Evolutionary conservation across 2,329 filamentous ascomycete species (phyloP), one percentile per base, ranked within the genome.

Genomic region (Dactylellina haptotyla): DNA sequence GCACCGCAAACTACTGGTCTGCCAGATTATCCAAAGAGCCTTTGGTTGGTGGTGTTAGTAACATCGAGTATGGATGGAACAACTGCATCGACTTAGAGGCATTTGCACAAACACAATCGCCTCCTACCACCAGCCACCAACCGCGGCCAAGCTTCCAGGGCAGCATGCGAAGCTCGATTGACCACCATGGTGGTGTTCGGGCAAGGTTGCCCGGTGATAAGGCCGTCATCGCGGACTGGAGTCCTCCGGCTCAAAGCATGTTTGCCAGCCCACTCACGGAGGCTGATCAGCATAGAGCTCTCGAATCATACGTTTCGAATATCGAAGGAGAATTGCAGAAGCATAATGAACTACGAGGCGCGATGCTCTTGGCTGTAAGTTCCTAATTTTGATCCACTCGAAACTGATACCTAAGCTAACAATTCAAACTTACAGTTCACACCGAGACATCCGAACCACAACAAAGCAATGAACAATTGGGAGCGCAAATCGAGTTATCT

Each of bases 41-140:
- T 1, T 84, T 99, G 30, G 87, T 94, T 32, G 95, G 95, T 66
- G 94, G 93, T 65, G 91, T 99, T 77, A 96, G 92, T 82, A 99
- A 97, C 80, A 90, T 98, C 77, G 95, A 99, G 81, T 98, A 97
- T 79, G 95, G 95, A 59, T 99, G 95, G 95, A 91, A 92, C 77
- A 92, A 97, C 41, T 84, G 85, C 18, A 88, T 97, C 73, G 73
- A 87, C 77, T 43, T 75, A 28, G 76, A 76, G 9, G 75, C 74
- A 18, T 71, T 75, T 71, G 58, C 45, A 79, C 78, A 69, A 75
- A 75, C 45, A 34, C 78, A 78, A 39, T 79, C 79, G 51, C 62
- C 45, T 76, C 80, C 57, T 26, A 70, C 61, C n/a, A 66, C 46
- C 9, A 43, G 61, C 16, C 32, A 65, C 50, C 76, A 76, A 26